Evolutionary conservation across 2,329 filamentous ascomycete species (phyloP), one percentile per base, ranked within the genome.

Genomic region (Leptodontidium sp.): DNA sequence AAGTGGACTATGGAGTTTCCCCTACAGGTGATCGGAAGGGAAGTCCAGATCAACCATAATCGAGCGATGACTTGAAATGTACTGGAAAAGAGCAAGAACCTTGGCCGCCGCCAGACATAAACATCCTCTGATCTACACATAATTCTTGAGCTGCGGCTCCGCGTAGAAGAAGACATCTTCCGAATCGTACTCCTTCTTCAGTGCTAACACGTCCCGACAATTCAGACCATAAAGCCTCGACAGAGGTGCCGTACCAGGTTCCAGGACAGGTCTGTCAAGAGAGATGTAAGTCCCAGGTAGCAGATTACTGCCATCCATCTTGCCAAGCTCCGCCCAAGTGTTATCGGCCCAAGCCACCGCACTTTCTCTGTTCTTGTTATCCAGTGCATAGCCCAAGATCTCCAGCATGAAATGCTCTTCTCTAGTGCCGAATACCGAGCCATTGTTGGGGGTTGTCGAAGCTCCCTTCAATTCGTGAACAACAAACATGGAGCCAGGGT

Each of bases 341-440:
- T 59, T 9, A 50, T 59, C 26, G 0, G 73, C 72, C 77, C 79
- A 80, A 24, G 75, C 68, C 2, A 72, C 68, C 21, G 72, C 68
- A 21, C 71, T 73, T 5, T 70, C 64, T 52, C 75, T 71, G 0
- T 76, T 74, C 11, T 77, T 74, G 15, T 68, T 66, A 2, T 72
- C 70, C 8, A 63, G 52, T 4, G 75, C 73, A 32, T 72, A 73
- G 0, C 77, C 71, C 0, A 82, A 49, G 29, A 82, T 73, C 70
- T 82, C 80, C 6, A 82, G n/a, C 70, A 81, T 74, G 58, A 77
- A 75, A 67, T 82, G 80, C 14, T 78, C 75, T 1, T 73, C 68
- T 32, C 78, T 70, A 8, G 74, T 67, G 24, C 75, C 73, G 61
- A 80, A 78, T 1, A 81, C 75, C 0, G 79, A 77, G 7, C 74